Conservation (phyloP, 1,139 yeast species). For the Pneumocystis oryctolagi region DNA sequence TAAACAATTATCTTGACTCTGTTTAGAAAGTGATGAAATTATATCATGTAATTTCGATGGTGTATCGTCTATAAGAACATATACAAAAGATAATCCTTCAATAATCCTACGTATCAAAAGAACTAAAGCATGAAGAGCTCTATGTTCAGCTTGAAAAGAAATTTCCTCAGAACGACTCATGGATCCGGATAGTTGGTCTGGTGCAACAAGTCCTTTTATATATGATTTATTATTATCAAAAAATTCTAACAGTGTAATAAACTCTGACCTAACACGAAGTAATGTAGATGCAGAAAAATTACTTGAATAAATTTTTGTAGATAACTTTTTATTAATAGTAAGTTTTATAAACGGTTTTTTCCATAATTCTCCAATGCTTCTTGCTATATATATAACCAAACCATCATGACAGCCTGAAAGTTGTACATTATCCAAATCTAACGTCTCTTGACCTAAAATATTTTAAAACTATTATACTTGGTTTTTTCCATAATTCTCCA, state of each 20-base stretch:
- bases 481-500: constrained; percentile 61
- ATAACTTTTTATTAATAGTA: constrained; percentile 14
- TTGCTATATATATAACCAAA: constrained; percentile 60
- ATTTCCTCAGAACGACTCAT: constrained; percentile 34
- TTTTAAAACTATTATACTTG: constrained; percentile 18
- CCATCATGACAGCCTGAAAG: constrained; percentile 89
- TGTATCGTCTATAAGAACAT: constrained; percentile 64
- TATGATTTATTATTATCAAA: constrained; percentile 27
- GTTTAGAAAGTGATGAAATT: constrained; percentile 50
- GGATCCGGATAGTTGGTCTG: constrained; percentile 18
- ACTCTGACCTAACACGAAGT: constrained; percentile 5
- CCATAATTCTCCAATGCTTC: constrained; percentile 74
- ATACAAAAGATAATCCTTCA: constrained; percentile 77
- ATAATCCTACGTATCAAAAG: constrained; percentile 65
- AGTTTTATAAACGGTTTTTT: constrained; percentile 47
- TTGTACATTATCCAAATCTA: constrained; percentile 50
- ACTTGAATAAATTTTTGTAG: not conserved
- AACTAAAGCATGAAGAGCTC: constrained; percentile 67
- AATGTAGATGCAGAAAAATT: constrained; percentile 4
- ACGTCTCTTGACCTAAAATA: not conserved
- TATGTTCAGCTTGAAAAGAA: constrained; percentile 79
- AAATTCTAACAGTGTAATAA: constrained; percentile 22
- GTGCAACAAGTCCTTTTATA: constrained; percentile 30
- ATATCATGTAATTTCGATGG: constrained; percentile 37
- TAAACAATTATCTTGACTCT: constrained; percentile 53